Conservation (phyloP, 2,329 filamentous ascomycete genomes). For the Cytospora schulzeri region DNA sequence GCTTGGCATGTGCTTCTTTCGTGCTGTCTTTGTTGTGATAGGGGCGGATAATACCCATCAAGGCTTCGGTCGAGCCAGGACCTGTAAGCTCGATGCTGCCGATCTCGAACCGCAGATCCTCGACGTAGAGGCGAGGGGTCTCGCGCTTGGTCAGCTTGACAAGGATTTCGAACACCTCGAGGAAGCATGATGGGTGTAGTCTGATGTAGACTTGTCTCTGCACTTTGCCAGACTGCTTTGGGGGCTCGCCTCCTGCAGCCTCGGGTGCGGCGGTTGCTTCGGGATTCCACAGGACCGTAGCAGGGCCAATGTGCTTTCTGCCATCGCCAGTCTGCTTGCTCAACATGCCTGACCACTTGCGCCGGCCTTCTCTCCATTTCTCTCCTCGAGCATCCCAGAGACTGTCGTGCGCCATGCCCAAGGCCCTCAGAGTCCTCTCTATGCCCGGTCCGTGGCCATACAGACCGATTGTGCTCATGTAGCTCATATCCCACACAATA, state of each 20-base stretch:
- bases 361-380: slow-evolving; percentile 67
- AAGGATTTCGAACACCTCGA: slow-evolving; percentile 67
- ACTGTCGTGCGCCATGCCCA: slow-evolving; percentile 64
- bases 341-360: slow-evolving; percentile 53
- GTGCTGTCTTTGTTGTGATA: slow-evolving; percentile 41
- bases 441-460: slow-evolving; percentile 61
- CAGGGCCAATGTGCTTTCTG: slow-evolving; percentile 67
- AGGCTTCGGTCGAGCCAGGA: slow-evolving; percentile 77
- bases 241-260: slow-evolving; percentile 23
- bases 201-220: slow-evolving; percentile 64
- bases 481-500: slow-evolving; percentile 91
- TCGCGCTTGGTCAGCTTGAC: slow-evolving; percentile 59
- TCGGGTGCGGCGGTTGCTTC: slow-evolving; percentile 31
- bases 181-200: slow-evolving; percentile 80
- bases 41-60: slow-evolving; percentile 68
- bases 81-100: slow-evolving; percentile 60
- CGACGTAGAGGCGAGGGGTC: slow-evolving; percentile 63
- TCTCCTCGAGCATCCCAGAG: slow-evolving; percentile 65
- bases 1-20: slow-evolving; percentile 46
- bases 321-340: slow-evolving; percentile 56
- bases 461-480: slow-evolving; percentile 82
- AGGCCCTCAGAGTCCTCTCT: slow-evolving; percentile 62
- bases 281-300: slow-evolving; percentile 75
- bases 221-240: slow-evolving; percentile 26
- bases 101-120: slow-evolving; percentile 70